Percentiles rank a stretch among this genome's conserved stretches.
Evolutionary conservation across 768 basidiomycete genomes (phyloP).

Genomic region (Lactarius sp.): DNA sequence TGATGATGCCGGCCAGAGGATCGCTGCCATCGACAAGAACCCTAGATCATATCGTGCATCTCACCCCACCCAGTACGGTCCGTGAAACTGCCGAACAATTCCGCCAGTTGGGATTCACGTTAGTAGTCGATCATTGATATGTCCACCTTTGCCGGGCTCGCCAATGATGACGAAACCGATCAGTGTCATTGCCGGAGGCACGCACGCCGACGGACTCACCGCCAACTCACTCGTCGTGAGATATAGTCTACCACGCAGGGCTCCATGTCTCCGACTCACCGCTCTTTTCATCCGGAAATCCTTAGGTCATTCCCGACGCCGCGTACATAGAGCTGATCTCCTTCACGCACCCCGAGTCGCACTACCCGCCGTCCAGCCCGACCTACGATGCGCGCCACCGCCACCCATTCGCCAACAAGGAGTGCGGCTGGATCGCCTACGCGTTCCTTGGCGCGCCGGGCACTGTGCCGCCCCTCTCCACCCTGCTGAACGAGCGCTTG

Average conservation of each 20-base stretch:
- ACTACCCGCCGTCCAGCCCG: conserved; percentile 50
- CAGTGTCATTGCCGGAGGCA: conserved; percentile 65
- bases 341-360: conserved; percentile 51
- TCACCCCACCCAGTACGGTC: conserved; percentile 61
- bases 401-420: conserved; percentile 50
- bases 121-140: conserved; percentile 22
- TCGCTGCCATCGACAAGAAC: conserved; percentile 36
- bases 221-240: conserved; percentile 60
- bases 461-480: conserved; percentile 39
- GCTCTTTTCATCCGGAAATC: neutral
- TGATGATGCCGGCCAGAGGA: neutral
- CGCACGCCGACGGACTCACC: conserved; percentile 58
- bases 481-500: conserved; percentile 51
- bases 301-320: conserved; percentile 51
- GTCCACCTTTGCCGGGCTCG: neutral
- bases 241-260: conserved; percentile 4
- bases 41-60: conserved; percentile 67
- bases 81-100: conserved; percentile 48
- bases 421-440: conserved; percentile 64
- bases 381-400: conserved; percentile 40
- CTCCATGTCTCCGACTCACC: neutral
- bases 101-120: conserved; percentile 63
- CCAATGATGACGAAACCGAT: neutral
- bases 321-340: conserved; percentile 66
- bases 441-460: conserved; percentile 51